Base-by-base conservation (phyloP, 2,329 filamentous ascomycete genomes). In the Apiospora hydei region DNA sequence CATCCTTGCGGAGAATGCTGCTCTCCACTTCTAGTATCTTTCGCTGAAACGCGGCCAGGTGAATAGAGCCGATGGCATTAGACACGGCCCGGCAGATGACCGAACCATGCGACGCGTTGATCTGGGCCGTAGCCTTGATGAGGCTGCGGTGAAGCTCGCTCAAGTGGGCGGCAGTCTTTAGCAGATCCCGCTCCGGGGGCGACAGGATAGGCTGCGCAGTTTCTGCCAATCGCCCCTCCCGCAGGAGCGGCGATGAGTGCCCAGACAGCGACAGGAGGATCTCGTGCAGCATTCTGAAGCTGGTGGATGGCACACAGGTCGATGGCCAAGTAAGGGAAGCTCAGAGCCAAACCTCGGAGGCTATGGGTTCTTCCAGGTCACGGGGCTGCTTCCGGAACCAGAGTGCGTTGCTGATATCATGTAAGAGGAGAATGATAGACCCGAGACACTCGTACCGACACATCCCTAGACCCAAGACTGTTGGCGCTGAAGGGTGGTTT, bases 241-340 rank as follows among this genome's bases (percentile, higher is more conserved):
- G 88, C 85, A 98, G 93, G 80, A 98, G 90, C 76, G 95, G 93
- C 75, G 96, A 98, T 75, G 94, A 93, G 84, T 98, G 94, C 77
- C 96, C 96, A 78, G 95, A 97, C 83, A 98, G 91, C 82, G 95
- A 96, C 83, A 99, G 92, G 83, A 98, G 91, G 85, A 99, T 94
- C 88, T 99, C 96, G 89, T 98, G 96, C 82, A 99, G 93, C 96
- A 99, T 99, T 76, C 76, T 77, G 76, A 70, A 68, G 74, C 49
- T 64, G 72, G 57, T 67, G 74, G 73, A 41, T 72, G 70, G 44
- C 74, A 74, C 75, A 71, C 61, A 76, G 72, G 44, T 38, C 24
- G 24, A 44, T 70, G 74, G 74, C 76, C 72, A 76, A 76, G 30
- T 21, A 44, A 69, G 66, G 41, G 38, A n/a, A 43, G 26, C 34